Evolutionary conservation across 192 early-diverging fungal species (phyloP).

Genomic region (Linnemannia exigua): DNA sequence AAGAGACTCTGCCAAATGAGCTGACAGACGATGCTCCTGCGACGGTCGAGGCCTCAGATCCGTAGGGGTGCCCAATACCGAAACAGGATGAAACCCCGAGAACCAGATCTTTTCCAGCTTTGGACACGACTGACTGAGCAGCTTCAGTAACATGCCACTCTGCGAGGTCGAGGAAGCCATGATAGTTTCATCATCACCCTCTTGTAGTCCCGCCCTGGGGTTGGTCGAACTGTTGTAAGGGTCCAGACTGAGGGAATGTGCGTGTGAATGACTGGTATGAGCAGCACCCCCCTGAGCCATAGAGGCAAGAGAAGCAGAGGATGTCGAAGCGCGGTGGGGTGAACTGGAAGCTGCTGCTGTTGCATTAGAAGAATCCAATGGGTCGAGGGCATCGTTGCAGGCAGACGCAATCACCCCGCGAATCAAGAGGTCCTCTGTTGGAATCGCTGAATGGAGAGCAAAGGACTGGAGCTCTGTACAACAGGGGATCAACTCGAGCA

Average conservation of each 20-base stretch:
- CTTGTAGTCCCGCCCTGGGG: slow-evolving; percentile 20
- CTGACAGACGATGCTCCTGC: not conserved
- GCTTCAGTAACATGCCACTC: slow-evolving; percentile 18
- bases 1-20: not conserved
- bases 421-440: slow-evolving; percentile 37
- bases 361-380: not conserved
- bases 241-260: slow-evolving; percentile 18
- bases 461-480: slow-evolving; percentile 47
- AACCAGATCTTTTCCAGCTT: slow-evolving; percentile 41
- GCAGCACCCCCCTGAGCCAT: not conserved
- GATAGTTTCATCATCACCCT: slow-evolving; percentile 40
- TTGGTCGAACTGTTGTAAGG: slow-evolving; percentile 16
- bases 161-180: slow-evolving; percentile 30
- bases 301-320: slow-evolving; percentile 10
- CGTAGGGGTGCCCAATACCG: slow-evolving; percentile 41
- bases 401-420: slow-evolving; percentile 28
- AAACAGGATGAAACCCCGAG: slow-evolving; percentile 49
- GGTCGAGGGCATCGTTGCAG: slow-evolving; percentile 18
- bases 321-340: not conserved
- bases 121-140: slow-evolving; percentile 40
- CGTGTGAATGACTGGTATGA: not conserved
- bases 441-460: slow-evolving; percentile 32
- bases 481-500: slow-evolving; percentile 42
- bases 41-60: slow-evolving; percentile 25
- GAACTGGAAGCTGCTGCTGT: not conserved